These are phyloP conservation scores for Trifolium dubium DNA, from an alignment of 306 rosid genomes.

Conservation along the genomic window DNA sequence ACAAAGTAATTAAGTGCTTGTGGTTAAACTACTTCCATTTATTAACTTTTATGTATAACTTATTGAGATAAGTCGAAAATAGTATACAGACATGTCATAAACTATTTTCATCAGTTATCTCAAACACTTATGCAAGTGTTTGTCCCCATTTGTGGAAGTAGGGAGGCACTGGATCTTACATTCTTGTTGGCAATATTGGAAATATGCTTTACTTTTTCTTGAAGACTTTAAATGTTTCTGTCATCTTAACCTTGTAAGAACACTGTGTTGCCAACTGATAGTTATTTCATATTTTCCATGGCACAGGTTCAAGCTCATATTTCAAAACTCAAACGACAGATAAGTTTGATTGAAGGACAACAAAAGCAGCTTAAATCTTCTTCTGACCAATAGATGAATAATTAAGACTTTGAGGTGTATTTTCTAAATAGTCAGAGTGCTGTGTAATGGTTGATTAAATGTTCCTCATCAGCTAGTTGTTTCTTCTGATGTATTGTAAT, in stretches of 20 bases:
- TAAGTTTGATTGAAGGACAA: conserved; percentile 60
- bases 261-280: conserved; percentile 24
- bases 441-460: conserved; percentile 23
- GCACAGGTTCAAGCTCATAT: conserved; percentile 73
- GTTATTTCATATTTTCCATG: conserved; percentile 27
- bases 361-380: conserved; percentile 57
- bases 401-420: conserved; percentile 33
- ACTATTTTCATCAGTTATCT: background rate
- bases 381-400: conserved; percentile 55
- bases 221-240: conserved; percentile 1
- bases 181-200: conserved; percentile 13
- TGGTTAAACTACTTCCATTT: background rate
- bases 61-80: background rate
- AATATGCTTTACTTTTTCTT: conserved; percentile 28
- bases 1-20: background rate
- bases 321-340: conserved; percentile 67
- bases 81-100: background rate
- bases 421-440: conserved; percentile 25
- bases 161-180: background rate
- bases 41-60: background rate
- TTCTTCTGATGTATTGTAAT: conserved; percentile 32
- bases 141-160: conserved; percentile 14
- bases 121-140: background rate
- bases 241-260: conserved; percentile 7
- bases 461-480: conserved; percentile 33